Conservation (phyloP, 106 monocot genomes). For the Chionographis japonica region DNA sequence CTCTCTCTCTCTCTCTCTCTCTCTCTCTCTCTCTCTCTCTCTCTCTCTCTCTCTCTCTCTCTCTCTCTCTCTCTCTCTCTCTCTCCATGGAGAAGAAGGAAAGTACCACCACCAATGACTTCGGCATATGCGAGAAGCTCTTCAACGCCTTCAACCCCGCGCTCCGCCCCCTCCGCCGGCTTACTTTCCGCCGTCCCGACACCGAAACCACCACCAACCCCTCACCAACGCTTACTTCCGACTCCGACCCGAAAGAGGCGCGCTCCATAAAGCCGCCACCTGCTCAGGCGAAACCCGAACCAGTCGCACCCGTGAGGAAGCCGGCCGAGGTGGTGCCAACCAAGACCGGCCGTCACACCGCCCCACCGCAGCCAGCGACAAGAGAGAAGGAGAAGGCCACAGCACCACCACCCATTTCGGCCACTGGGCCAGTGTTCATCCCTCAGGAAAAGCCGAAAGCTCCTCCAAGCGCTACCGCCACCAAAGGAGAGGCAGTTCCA, state of each 20-base stretch:
- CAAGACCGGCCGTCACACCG: too few species aligned
- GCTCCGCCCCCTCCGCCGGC: background rate
- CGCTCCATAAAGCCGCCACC: too few species aligned
- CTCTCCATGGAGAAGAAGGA: constrained; percentile 4
- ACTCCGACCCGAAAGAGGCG: background rate
- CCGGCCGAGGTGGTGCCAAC: too few species aligned
- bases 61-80: background rate
- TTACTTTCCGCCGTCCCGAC: background rate
- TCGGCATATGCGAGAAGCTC: background rate
- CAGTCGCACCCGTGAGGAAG: too few species aligned
- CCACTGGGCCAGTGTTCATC: too few species aligned
- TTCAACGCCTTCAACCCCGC: constrained; percentile 3
- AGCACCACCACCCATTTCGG: too few species aligned
- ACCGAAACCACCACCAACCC: background rate
- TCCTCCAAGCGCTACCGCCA: background rate
- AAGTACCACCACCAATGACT: background rate
- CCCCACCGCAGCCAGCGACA: too few species aligned
- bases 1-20: background rate
- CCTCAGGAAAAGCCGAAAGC: background rate
- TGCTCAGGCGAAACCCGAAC: too few species aligned
- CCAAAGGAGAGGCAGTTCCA: background rate
- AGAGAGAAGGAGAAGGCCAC: too few species aligned
- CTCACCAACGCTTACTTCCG: background rate
- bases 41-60: background rate
- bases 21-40: background rate